Evolutionary conservation across 139 green algal genomes (phyloP).

Genomic region (Chlamydomonas sp.): DNA sequence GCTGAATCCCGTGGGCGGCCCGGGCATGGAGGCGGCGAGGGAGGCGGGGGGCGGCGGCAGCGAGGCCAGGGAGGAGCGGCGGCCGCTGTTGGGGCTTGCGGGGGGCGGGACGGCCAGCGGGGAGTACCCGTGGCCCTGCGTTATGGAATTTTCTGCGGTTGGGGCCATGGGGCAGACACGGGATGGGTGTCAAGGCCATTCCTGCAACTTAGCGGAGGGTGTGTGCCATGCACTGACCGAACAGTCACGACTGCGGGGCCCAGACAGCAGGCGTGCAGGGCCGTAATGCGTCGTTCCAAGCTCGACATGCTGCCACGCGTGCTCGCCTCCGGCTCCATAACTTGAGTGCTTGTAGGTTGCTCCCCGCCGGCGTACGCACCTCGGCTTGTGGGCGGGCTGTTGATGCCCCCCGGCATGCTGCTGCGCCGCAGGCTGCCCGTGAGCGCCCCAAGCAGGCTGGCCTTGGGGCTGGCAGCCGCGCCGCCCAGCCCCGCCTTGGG

Average conservation of each 20-base stretch:
- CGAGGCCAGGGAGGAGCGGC: not conserved
- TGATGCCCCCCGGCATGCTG: not conserved
- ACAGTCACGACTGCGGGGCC: no score
- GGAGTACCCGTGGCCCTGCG: not conserved
- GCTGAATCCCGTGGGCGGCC: constrained; percentile 4
- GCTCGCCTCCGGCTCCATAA: no score
- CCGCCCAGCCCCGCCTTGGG: not conserved
- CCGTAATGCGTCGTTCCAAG: no score
- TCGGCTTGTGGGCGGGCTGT: constrained; percentile 20
- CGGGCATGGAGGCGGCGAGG: not conserved
- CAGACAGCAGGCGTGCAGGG: no score
- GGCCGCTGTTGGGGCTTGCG: not conserved
- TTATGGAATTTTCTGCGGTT: constrained; percentile 3
- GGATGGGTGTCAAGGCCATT: no score
- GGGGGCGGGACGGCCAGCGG: not conserved
- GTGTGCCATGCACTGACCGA: no score
- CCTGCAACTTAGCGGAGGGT: no score
- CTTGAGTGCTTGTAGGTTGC: no score
- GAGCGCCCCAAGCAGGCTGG: not conserved
- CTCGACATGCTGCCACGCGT: no score
- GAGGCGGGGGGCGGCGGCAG: constrained; percentile 15
- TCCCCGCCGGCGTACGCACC: not conserved
- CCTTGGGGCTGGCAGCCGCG: not conserved
- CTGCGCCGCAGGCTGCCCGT: not conserved
- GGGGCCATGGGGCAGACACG: not conserved